Percentiles rank a stretch among this genome's conserved stretches.
These are phyloP conservation scores for Coniochaeta prunicola DNA, from an alignment of 2,329 filamentous ascomycete species.

Conservation along the genomic window DNA sequence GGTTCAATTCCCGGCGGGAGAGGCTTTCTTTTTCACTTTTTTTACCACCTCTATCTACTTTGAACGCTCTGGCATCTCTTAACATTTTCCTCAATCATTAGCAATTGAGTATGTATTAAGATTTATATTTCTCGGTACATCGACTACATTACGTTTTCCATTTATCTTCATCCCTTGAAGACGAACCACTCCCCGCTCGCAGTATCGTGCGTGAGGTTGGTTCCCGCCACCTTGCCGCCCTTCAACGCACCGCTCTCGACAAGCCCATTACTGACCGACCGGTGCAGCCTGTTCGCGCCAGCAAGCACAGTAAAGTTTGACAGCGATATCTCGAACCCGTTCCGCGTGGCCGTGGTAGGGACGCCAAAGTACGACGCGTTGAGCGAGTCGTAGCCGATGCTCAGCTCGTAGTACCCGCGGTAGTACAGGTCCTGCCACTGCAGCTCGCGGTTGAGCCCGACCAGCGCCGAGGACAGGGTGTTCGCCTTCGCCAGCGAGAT, in stretches of 20 bases:
- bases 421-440: constrained; percentile 72
- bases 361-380: constrained; percentile 58
- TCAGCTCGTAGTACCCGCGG: constrained; percentile 63
- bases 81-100: too few species aligned
- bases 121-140: neutral
- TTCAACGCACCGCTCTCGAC: constrained; percentile 50
- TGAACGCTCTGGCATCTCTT: neutral
- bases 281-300: constrained; percentile 50
- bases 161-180: neutral
- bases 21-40: neutral
- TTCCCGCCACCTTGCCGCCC: constrained; percentile 30
- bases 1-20: constrained; percentile 1
- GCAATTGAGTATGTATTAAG: too few species aligned
- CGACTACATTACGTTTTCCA: neutral
- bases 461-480: constrained; percentile 33
- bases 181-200: constrained; percentile 5
- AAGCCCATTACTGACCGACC: constrained; percentile 31
- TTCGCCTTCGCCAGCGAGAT: constrained; percentile 46
- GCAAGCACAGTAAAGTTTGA: constrained; percentile 62
- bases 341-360: constrained; percentile 51
- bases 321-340: constrained; percentile 56
- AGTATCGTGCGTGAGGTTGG: constrained; percentile 41
- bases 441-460: constrained; percentile 51
- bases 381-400: constrained; percentile 47
- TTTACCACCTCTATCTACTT: neutral